Conservation (phyloP, 257 asterid species). For the Solanum sejunctum region DNA sequence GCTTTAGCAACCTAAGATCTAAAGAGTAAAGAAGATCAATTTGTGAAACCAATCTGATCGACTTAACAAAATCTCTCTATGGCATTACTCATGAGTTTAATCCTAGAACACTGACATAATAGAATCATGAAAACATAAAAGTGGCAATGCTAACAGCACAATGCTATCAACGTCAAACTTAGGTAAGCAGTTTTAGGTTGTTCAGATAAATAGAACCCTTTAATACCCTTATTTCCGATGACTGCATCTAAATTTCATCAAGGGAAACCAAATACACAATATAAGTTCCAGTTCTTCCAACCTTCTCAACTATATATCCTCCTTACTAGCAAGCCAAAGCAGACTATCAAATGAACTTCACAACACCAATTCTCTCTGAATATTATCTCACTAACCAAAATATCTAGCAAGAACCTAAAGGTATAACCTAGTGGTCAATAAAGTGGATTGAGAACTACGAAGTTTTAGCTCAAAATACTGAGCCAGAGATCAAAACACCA, state of each 20-base stretch:
- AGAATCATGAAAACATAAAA: neutral
- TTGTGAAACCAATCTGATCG: neutral
- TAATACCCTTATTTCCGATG: neutral
- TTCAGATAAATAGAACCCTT: neutral
- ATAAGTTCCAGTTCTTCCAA: neutral
- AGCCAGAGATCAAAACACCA: neutral
- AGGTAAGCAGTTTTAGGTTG: neutral
- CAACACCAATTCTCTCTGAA: neutral
- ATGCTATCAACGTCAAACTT: neutral
- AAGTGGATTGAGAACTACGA: neutral
- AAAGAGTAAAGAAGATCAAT: neutral
- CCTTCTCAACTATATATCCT: neutral
- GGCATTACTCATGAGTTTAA: neutral
- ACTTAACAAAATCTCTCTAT: neutral
- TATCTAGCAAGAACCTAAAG: neutral
- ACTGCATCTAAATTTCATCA: neutral
- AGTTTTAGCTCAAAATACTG: neutral
- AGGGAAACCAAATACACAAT: neutral
- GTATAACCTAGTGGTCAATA: neutral
- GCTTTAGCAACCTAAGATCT: neutral
- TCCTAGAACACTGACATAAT: neutral
- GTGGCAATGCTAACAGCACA: neutral
- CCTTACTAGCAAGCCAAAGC: neutral
- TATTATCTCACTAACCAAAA: neutral
- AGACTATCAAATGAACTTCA: neutral